These are phyloP conservation scores for Helicostylum pulchrum DNA, from an alignment of 192 early-diverging fungal genomes.

Conservation along the genomic window DNA sequence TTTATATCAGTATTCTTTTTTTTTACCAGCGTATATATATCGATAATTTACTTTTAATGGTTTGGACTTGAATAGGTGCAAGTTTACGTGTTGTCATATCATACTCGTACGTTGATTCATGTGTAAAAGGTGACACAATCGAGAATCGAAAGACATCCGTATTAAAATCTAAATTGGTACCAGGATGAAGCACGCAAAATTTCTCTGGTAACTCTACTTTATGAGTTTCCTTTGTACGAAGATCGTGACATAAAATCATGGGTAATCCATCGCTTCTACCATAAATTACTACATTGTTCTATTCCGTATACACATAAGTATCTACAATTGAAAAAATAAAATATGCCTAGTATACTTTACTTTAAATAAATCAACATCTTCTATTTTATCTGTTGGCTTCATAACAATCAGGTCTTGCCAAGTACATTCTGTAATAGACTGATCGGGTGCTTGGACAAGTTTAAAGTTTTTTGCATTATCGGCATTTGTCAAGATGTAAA, in stretches of 20 bases:
- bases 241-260: slow-evolving; percentile 50
- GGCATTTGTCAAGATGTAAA: slow-evolving; percentile 56
- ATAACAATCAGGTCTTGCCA: slow-evolving; percentile 63
- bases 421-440: slow-evolving; percentile 29
- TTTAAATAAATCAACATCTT: slow-evolving; percentile 75
- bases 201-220: slow-evolving; percentile 45
- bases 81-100: slow-evolving; percentile 50
- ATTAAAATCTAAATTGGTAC: slow-evolving; percentile 55
- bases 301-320: background rate
- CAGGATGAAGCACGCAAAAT: slow-evolving; percentile 59
- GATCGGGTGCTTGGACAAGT: slow-evolving; percentile 50
- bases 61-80: slow-evolving; percentile 39
- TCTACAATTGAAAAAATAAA: background rate
- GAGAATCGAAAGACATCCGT: slow-evolving; percentile 59
- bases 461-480: slow-evolving; percentile 56
- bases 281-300: slow-evolving; percentile 50
- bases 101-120: slow-evolving; percentile 67
- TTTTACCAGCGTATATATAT: background rate
- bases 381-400: slow-evolving; percentile 60
- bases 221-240: slow-evolving; percentile 35
- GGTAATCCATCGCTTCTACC: slow-evolving; percentile 50
- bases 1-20: background rate
- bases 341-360: slow-evolving; percentile 22
- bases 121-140: slow-evolving; percentile 60
- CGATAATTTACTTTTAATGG: slow-evolving; percentile 45